phyloP scores from a whole-genome alignment of 129 eudicot genomes.

The Calendula officinalis region DNA sequence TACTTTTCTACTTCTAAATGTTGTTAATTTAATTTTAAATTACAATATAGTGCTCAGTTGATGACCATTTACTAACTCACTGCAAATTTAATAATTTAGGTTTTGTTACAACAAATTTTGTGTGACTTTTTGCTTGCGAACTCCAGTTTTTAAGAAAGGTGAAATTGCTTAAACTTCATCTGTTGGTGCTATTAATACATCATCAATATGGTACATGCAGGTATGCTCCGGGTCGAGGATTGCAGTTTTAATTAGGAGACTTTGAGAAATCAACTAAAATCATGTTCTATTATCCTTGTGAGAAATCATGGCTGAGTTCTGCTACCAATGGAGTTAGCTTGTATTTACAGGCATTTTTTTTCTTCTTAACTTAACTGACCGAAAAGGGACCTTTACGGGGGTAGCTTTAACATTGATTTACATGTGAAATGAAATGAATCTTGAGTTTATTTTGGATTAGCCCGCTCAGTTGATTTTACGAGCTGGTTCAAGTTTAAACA shows the following conservation, averaged over 20 bases:
- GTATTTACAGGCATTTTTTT: not conserved
- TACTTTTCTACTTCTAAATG: not conserved
- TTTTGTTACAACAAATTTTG: not conserved
- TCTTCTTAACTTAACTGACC: not conserved
- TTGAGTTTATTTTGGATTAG: not conserved
- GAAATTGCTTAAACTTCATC: too few relatives aligned
- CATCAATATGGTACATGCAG: constrained; percentile 18
- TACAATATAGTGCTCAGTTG: not conserved
- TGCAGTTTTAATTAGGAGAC: not conserved
- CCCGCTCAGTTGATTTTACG: too few relatives aligned
- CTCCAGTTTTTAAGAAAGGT: too few relatives aligned
- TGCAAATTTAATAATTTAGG: not conserved
- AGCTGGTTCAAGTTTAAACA: too few relatives aligned
- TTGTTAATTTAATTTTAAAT: not conserved
- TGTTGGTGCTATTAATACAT: too few relatives aligned
- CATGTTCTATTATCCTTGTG: constrained; percentile 15
- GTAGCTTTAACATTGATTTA: constrained; percentile 3
- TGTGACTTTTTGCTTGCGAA: too few relatives aligned
- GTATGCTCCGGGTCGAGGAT: constrained; percentile 8
- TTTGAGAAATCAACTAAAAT: constrained; percentile 13
- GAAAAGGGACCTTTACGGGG: not conserved
- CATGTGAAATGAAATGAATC: constrained; percentile 13
- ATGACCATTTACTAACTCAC: not conserved
- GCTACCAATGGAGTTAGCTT: constrained; percentile 15
- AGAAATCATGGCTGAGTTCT: constrained; percentile 12